Evolutionary conservation across 345 rosid genomes (phyloP), one percentile per base, ranked within the genome.

Genomic region (Citrus sp.): DNA sequence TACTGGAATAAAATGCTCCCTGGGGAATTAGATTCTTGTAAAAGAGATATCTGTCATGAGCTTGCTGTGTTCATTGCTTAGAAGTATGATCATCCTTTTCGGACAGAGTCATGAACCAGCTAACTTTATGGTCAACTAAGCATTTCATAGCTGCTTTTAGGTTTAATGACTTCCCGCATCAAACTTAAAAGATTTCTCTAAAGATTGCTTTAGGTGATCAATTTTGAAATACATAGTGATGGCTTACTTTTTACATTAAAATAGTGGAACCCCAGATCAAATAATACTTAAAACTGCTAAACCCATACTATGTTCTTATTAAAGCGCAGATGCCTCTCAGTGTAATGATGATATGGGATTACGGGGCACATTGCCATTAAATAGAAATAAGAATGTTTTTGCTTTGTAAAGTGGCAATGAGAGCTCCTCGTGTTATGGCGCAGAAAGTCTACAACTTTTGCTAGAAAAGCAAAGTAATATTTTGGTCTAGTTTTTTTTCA

Each of bases 391-490:
- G 42, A 65, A 71, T 77, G 25, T 34, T 9, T n/a, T 38, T 74
- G 42, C 32, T 64, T 66, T 62, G 30, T 70, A 40, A 28, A 49
- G 67, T 27, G 24, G 51, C 16, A 69, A 78, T 63, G 64, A 77
- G 70, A 78, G 73, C 70, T 56, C 54, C 77, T 66, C 80, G 22
- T 65, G 66, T 63, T 60, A 21, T 71, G 76, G 77, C 74, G 80
- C 77, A 82, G 82, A 79, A 79, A 82, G 82, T 76, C 72, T 38
- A 27, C 40, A 6, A 28, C 56, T 70, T 74, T 70, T 34, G 30
- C 10, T 27, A 69, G 22, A 42, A 71, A 28, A 59, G 24, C 24
- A 13, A 30, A 55, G 42, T 14, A 40, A 55, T 27, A 32, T 25
- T 65, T 32, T 12, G 42, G 34, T 25, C 70, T 27, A 27, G n/a